phyloP scores from a whole-genome alignment of 2,329 filamentous ascomycete species.

The Fusarium succisae region DNA sequence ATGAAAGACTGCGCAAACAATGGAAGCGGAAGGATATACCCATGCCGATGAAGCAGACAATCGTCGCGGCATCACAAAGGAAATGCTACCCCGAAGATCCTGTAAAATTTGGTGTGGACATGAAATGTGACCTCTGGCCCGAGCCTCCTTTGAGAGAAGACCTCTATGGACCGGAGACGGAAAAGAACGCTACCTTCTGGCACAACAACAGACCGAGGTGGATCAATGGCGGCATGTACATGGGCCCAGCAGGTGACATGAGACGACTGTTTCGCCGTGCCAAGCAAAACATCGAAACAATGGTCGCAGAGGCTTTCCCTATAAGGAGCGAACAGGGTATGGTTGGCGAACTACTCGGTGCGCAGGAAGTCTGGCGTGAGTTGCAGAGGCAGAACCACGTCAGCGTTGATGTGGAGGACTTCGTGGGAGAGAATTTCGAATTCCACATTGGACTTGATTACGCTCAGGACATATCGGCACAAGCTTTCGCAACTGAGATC shows the following conservation, averaged over 20 bases:
- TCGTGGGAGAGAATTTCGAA: neutral
- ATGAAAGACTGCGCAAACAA: neutral
- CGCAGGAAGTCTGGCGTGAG: conserved; percentile 3
- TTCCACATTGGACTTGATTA: neutral
- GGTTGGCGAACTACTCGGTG: neutral
- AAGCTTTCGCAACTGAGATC: neutral
- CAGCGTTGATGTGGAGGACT: fast-evolving
- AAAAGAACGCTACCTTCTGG: neutral
- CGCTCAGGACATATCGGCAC: neutral
- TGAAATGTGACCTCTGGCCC: neutral
- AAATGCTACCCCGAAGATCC: neutral
- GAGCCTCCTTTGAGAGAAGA: neutral
- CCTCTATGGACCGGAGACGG: neutral
- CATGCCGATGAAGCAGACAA: conserved; percentile 9
- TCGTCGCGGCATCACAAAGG: neutral
- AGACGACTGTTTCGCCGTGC: conserved; percentile 1
- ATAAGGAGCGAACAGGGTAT: neutral
- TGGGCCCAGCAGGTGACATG: conserved; percentile 11
- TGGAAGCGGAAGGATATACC: neutral
- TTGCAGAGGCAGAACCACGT: neutral
- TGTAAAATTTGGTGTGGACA: neutral
- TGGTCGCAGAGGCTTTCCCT: neutral
- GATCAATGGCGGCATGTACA: conserved; percentile 8
- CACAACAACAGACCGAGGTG: neutral
- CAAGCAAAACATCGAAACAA: neutral